Evolutionary conservation across 2,329 filamentous ascomycete genomes (phyloP).

Genomic region (Fusarium sp.): DNA sequence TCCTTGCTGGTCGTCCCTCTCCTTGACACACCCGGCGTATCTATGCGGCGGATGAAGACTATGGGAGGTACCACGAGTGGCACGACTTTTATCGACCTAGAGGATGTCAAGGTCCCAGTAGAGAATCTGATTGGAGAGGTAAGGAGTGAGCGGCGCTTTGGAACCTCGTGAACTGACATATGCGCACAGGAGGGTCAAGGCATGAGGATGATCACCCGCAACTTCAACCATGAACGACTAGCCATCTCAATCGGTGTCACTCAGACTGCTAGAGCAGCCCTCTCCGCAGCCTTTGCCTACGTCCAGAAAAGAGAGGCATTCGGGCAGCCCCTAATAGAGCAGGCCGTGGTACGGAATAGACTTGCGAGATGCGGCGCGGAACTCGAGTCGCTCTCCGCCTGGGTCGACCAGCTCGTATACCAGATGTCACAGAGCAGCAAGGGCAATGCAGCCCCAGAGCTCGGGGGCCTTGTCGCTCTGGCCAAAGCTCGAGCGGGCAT

Average conservation of each 20-base stretch:
- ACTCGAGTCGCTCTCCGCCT: not conserved
- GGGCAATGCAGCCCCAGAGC: not conserved
- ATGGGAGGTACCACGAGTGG: not conserved
- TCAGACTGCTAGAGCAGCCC: not conserved
- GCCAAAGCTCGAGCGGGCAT: not conserved
- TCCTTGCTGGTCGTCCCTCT: conserved; percentile 66
- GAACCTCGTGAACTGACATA: no score
- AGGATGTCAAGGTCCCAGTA: not conserved
- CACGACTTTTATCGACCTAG: not conserved
- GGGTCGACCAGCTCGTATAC: not conserved
- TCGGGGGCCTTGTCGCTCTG: not conserved
- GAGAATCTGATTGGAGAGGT: not conserved
- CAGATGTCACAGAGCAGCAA: not conserved
- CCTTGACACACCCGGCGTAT: not conserved
- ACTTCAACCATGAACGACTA: not conserved
- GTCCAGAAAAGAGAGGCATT: not conserved
- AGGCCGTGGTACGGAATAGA: not conserved
- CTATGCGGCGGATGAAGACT: not conserved
- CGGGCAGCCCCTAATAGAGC: not conserved
- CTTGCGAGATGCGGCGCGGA: not conserved
- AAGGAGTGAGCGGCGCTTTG: not conserved
- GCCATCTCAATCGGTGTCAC: not conserved
- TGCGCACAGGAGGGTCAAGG: not conserved
- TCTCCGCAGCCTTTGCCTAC: not conserved
- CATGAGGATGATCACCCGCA: not conserved